Evolutionary conservation across 2,329 filamentous ascomycete genomes (phyloP).

Genomic region (Saccharata proteae): DNA sequence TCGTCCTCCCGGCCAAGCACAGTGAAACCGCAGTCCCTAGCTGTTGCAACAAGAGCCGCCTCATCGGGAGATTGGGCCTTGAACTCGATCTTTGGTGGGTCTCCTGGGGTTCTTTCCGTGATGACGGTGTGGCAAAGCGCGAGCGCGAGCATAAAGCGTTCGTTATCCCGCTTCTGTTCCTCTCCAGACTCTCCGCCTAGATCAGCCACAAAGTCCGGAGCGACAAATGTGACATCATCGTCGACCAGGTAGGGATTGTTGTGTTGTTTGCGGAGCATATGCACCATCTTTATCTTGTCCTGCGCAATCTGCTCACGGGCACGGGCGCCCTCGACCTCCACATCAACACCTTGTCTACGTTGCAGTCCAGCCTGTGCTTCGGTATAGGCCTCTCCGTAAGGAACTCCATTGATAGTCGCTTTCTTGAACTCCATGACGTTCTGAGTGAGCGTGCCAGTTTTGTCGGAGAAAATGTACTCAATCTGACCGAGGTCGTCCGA

Average conservation of each 20-base stretch:
- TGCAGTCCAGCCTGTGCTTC: slow-evolving; percentile 96
- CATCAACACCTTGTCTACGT: slow-evolving; percentile 75
- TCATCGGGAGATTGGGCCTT: slow-evolving; percentile 97
- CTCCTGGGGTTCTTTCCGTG: slow-evolving; percentile 77
- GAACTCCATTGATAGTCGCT: slow-evolving; percentile 86
- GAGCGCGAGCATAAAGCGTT: slow-evolving; percentile 87
- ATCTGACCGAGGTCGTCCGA: slow-evolving; percentile 97
- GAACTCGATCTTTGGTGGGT: slow-evolving; percentile 82
- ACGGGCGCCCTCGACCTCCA: slow-evolving; percentile 64
- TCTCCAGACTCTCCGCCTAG: slow-evolving; percentile 63
- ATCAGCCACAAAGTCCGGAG: slow-evolving; percentile 79
- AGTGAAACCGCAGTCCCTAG: slow-evolving; percentile 89
- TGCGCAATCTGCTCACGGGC: slow-evolving; percentile 67
- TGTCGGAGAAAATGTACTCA: slow-evolving; percentile 97
- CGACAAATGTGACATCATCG: slow-evolving; percentile 82
- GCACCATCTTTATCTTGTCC: slow-evolving; percentile 62
- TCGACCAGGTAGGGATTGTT: slow-evolving; percentile 86
- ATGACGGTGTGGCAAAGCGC: slow-evolving; percentile 97
- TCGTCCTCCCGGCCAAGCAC: slow-evolving; percentile 71
- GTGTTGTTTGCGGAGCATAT: slow-evolving; percentile 61
- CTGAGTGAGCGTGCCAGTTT: slow-evolving; percentile 79
- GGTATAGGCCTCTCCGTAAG: slow-evolving; percentile 95
- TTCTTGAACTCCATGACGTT: slow-evolving; percentile 99
- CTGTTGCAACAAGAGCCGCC: slow-evolving; percentile 84
- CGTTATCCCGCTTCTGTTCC: slow-evolving; percentile 65